Base-by-base conservation (phyloP, 805 yeast genomes). In the Wickerhamomyces tratensis region DNA sequence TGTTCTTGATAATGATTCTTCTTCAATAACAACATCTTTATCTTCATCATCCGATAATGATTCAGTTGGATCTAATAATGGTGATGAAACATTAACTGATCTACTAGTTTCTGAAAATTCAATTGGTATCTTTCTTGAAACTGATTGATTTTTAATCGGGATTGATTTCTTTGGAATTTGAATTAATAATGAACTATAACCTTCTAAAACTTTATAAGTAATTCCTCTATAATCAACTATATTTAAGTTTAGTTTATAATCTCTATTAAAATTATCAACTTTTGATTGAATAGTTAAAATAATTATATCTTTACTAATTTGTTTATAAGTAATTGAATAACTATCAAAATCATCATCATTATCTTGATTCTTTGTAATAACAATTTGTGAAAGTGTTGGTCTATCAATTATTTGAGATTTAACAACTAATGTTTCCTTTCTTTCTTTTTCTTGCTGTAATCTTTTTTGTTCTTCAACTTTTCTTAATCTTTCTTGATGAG, bases 311-410 rank as follows among this genome's bases (percentile, higher is more conserved):
- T 44, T 43, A 26, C 36, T 44, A 13, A 36, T 29, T 10, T 38
- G 9, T 33, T 48, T 45, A 31, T 52, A 50, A 6, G 35, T 33
- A 25, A 54, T 46, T 1, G 46, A 48, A 36, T 52, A 53, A 36
- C 42, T 38, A 25, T 43, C 38, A 39, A 49, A 53, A 20, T 46
- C 48, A 27, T 20, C 13, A 27, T 30, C 13, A 7, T 45, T 42
- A 35, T 46, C 42, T 20, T 20, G 20, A 35, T 35, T 41, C 30
- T 51, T 54, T 37, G 36, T 14, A 35, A 54, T 37, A 37, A 47
- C 49, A 20, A 54, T 43, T 37, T 46, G 49, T 26, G 14, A 47
- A 6, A 38, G 26, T 10, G 44, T 25, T 6, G 33, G 25, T 5
- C 38, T 26, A n/a, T 44, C 45, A 13, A 43, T 25, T 9, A 44